These are phyloP conservation scores for Penicillium sclerotigenum DNA, from an alignment of 2,329 filamentous ascomycete genomes.

Conservation along the genomic window DNA sequence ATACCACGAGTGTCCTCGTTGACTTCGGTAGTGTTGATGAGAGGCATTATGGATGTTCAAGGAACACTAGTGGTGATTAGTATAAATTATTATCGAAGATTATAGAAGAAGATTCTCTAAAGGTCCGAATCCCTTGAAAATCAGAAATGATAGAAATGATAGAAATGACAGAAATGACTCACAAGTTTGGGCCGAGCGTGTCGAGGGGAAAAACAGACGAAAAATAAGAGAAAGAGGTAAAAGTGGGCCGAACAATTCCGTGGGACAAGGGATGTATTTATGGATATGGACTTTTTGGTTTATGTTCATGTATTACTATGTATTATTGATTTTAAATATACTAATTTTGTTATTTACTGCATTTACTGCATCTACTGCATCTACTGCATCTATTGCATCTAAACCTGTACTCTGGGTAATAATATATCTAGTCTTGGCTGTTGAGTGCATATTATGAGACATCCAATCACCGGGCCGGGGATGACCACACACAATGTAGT, in stretches of 20 bases:
- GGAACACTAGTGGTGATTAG: slow-evolving; percentile 4
- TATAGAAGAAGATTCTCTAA: not conserved
- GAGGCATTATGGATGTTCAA: slow-evolving; percentile 36
- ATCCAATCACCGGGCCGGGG: not conserved
- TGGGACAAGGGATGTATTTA: not conserved
- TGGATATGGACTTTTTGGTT: not conserved
- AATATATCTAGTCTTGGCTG: not conserved
- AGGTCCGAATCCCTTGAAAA: not conserved
- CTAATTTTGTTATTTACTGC: not conserved
- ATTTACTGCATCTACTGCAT: no score
- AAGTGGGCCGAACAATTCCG: slow-evolving; percentile 3
- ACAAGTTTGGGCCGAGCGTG: not conserved
- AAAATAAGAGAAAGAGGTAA: slow-evolving; percentile 3
- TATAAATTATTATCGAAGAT: not conserved
- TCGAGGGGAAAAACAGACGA: not conserved
- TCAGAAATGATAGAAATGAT: no score
- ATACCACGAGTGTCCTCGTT: slow-evolving; percentile 48
- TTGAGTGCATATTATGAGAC: not conserved
- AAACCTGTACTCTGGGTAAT: not conserved
- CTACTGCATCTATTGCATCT: no score
- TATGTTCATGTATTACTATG: not conserved
- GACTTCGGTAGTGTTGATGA: slow-evolving; percentile 40
- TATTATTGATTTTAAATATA: not conserved
- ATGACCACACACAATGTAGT: not conserved
- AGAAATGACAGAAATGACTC: slow-evolving; percentile 10